phyloP scores from a whole-genome alignment of 345 rosid species.

The Linum lewisii region DNA sequence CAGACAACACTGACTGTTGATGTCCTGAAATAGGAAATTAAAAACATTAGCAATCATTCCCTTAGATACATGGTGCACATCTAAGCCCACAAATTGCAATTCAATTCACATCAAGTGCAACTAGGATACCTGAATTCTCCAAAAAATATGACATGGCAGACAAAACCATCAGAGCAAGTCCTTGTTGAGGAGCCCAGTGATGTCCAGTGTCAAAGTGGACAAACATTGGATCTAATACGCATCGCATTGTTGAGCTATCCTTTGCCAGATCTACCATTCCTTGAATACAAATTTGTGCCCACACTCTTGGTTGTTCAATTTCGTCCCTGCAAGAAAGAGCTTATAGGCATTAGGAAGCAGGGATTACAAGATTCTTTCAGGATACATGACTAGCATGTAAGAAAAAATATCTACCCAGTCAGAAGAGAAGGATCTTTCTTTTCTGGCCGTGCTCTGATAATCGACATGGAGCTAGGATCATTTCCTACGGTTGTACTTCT shows the following conservation, averaged over 20 bases:
- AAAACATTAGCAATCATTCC: slow-evolving; percentile 8
- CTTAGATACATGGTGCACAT: not conserved
- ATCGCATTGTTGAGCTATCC: slow-evolving; percentile 78
- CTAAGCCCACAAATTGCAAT: not conserved
- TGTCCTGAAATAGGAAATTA: slow-evolving; percentile 38
- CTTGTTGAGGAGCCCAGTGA: slow-evolving; percentile 72
- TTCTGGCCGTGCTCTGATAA: slow-evolving; percentile 48
- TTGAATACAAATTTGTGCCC: slow-evolving; percentile 94
- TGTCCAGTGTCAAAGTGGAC: slow-evolving; percentile 55
- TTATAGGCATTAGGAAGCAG: slow-evolving; percentile 1
- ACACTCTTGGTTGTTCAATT: slow-evolving; percentile 70
- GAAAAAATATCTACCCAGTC: slow-evolving; percentile 41
- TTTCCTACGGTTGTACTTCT: slow-evolving; percentile 34
- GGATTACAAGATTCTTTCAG: not conserved
- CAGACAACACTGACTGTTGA: slow-evolving; percentile 63
- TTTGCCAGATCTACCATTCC: slow-evolving; percentile 83
- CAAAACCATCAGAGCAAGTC: slow-evolving; percentile 58
- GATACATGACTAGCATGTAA: no score
- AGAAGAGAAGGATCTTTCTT: slow-evolving; percentile 69
- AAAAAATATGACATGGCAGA: slow-evolving; percentile 64
- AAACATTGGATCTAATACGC: slow-evolving; percentile 75
- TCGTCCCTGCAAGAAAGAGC: slow-evolving; percentile 54
- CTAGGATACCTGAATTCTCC: slow-evolving; percentile 51
- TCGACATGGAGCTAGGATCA: slow-evolving; percentile 46
- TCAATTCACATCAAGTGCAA: not conserved